Conservation (phyloP, 768 basidiomycete species). For the Suillus subluteus region DNA sequence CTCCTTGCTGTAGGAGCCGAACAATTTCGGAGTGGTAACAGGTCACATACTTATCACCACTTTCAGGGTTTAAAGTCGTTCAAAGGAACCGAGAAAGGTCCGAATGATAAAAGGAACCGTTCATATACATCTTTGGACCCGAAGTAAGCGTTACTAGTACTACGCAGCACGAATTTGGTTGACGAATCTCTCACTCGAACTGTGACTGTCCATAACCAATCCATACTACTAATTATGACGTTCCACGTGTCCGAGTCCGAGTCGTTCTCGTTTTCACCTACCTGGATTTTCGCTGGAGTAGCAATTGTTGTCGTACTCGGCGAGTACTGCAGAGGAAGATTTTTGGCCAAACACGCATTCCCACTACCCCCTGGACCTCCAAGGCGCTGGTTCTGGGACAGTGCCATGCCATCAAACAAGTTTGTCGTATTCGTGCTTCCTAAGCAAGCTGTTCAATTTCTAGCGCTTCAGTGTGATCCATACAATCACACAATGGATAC, state of each 20-base stretch:
- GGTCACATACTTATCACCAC: too few species aligned
- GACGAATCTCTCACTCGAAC: neutral
- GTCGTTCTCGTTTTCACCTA: neutral
- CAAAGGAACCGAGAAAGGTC: too few species aligned
- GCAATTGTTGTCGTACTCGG: slow-evolving; percentile 3
- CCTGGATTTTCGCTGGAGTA: neutral
- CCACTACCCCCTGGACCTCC: slow-evolving; percentile 25
- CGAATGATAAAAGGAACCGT: too few species aligned
- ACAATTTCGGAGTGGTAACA: too few species aligned
- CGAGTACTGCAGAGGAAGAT: neutral
- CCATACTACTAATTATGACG: neutral
- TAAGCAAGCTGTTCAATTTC: neutral
- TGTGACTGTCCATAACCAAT: neutral
- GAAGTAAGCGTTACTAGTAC: neutral
- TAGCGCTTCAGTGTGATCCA: slow-evolving; percentile 10
- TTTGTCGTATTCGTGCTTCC: neutral
- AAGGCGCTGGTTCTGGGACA: slow-evolving; percentile 20
- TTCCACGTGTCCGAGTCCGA: neutral
- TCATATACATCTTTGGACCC: neutral
- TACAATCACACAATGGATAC: slow-evolving; percentile 43
- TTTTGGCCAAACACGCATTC: slow-evolving; percentile 6
- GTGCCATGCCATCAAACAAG: slow-evolving; percentile 14
- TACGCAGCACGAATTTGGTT: neutral
- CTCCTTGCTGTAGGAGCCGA: too few species aligned
- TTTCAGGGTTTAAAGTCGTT: too few species aligned